Conservation (phyloP, 768 basidiomycete genomes). For the Leucocoprinus leucothites region DNA sequence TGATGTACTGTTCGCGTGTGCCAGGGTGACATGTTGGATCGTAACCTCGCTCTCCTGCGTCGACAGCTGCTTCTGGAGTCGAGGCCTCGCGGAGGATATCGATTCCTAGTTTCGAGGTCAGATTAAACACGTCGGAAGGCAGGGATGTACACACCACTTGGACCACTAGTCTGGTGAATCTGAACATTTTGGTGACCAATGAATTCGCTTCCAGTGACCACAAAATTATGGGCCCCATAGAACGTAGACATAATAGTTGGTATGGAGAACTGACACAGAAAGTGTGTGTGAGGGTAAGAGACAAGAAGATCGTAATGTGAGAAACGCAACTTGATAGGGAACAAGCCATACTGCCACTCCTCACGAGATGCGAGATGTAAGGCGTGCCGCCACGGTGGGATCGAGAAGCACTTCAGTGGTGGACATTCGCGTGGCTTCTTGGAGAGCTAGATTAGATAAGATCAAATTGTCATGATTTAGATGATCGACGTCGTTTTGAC, state of each 20-base stretch:
- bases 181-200: not conserved
- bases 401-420: no score
- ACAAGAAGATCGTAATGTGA: no score
- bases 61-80: not conserved
- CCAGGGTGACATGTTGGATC: not conserved
- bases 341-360: no score
- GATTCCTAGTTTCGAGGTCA: not conserved
- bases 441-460: not conserved
- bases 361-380: no score
- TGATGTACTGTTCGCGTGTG: not conserved
- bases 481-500: not conserved
- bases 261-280: not conserved
- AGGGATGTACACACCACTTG: no score
- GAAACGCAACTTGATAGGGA: no score
- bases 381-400: no score
- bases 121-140: no score
- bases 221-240: not conserved
- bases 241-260: not conserved
- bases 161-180: no score
- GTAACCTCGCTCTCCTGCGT: not conserved
- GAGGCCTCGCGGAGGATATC: not conserved
- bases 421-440: not conserved
- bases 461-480: not conserved
- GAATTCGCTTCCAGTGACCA: not conserved
- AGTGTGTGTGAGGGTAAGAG: no score